phyloP scores from a whole-genome alignment of 345 rosid genomes.

The Mallotus nudiflorus region DNA sequence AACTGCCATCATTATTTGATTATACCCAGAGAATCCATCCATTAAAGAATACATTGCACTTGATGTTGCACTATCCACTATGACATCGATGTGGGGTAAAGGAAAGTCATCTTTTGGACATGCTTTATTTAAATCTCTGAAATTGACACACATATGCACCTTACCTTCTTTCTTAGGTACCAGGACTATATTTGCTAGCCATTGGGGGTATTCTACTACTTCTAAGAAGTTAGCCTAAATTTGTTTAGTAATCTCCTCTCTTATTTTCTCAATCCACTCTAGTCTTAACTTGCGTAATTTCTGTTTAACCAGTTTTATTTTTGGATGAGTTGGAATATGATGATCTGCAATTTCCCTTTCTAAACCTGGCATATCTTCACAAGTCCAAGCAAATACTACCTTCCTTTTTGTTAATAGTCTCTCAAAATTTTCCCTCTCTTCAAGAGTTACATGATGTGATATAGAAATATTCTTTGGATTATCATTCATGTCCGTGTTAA shows the following conservation, averaged over 20 bases:
- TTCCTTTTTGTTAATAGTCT: background rate
- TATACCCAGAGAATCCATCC: too few relatives aligned
- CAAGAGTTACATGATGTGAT: background rate
- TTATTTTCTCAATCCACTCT: background rate
- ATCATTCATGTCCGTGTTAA: too few relatives aligned
- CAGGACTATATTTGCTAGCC: background rate
- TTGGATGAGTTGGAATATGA: background rate
- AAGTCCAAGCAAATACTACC: background rate
- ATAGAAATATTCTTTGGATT: too few relatives aligned
- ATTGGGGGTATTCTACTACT: background rate
- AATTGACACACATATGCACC: background rate
- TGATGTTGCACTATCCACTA: background rate
- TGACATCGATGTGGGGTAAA: background rate
- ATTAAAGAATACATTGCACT: background rate
- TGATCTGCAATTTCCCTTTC: background rate
- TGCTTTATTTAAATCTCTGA: background rate
- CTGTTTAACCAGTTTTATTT: background rate
- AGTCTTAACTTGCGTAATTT: background rate
- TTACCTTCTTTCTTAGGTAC: background rate
- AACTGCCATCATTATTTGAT: background rate
- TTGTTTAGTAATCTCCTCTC: too few relatives aligned
- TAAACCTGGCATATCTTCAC: background rate
- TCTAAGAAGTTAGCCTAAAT: background rate
- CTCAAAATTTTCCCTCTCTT: background rate
- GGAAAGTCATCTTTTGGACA: background rate